phyloP scores from a whole-genome alignment of 768 basidiomycete species.

The Astraeus odoratus region DNA sequence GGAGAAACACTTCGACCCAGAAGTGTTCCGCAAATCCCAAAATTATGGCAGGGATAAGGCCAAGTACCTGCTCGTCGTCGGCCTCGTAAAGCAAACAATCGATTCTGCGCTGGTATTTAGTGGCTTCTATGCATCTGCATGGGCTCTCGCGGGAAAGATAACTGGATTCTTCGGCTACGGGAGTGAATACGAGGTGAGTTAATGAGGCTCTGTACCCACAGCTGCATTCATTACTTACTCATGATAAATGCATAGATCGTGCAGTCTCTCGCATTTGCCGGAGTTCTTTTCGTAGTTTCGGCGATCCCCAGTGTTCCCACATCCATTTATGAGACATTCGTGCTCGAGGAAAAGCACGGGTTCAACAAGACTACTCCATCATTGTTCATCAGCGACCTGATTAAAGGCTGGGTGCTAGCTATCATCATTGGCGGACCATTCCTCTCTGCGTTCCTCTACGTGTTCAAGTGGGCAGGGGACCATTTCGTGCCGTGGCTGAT shows the following conservation, averaged over 20 bases:
- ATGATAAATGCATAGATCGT: constrained; percentile 47
- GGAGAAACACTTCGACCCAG: constrained; percentile 55
- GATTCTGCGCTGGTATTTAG: constrained; percentile 66
- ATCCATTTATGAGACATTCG: constrained; percentile 82
- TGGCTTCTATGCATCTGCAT: constrained; percentile 79
- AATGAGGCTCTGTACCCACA: neutral
- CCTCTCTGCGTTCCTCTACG: constrained; percentile 77
- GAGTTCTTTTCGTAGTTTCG: constrained; percentile 57
- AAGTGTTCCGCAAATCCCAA: constrained; percentile 85
- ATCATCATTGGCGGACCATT: constrained; percentile 77
- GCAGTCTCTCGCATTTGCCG: constrained; percentile 76
- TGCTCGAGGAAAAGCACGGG: constrained; percentile 90
- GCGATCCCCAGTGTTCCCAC: constrained; percentile 69
- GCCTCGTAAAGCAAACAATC: constrained; percentile 64
- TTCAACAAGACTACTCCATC: constrained; percentile 90
- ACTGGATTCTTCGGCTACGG: constrained; percentile 55
- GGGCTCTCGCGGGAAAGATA: constrained; percentile 53
- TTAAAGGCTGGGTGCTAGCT: constrained; percentile 74
- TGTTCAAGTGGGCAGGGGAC: constrained; percentile 92
- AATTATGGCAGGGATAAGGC: constrained; percentile 89
- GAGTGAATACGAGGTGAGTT: constrained; percentile 64
- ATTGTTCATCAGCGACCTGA: constrained; percentile 70
- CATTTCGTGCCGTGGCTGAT: constrained; percentile 91
- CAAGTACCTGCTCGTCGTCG: constrained; percentile 67
- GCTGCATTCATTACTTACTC: no score